Base-by-base conservation (phyloP, 2,329 filamentous ascomycete genomes). In the Aureobasidium sp. region DNA sequence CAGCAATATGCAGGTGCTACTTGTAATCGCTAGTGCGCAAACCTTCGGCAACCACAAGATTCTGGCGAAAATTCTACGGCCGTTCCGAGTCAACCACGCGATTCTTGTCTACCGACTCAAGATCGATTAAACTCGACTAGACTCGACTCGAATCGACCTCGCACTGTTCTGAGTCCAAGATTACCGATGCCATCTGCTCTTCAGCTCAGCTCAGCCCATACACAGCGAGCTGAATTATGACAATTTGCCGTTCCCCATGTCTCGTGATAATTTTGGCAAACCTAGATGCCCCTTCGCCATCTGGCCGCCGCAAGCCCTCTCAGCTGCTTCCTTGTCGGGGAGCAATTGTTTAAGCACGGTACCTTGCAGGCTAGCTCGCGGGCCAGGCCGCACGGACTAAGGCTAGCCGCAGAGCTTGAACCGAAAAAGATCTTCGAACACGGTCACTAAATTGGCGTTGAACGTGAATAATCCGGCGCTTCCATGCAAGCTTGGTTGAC, bases 341-440 rank as follows among this genome's bases (percentile, higher is more conserved):
- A 39, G 13, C 32, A 3, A 39, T 9, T 36, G 16, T 11, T 44
- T 37, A 32, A 27, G 57, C 36, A 42, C 34, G 34, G 57, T 59
- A 50, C 57, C 57, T 59, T 59, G 57, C 57, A 59, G 32, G 7
- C 45, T 59, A 50, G 36, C 45, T 41, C 45, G 44, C 57, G 57
- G 57, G 45, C 34, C 10, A 49, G 16, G 25, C 57, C 45, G 57
- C 57, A 59, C 57, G 37, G 57, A 59, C 45, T 13, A 37, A 32
- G 41, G 15, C 44, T 59, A 59, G 44, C 57, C 27, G 57, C 45
- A 16, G 57, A 42, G 36, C 55, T 25, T 34, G 32, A 49, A 42
- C 45, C 6, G 4, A 59, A 59, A 59, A 49, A 59, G 41, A 45
- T 57, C 39, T 25, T 32, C 32, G 27, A 50, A 5, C 21, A 4